phyloP scores from a whole-genome alignment of 805 yeast genomes.

The Myxozyma nipponensis region DNA sequence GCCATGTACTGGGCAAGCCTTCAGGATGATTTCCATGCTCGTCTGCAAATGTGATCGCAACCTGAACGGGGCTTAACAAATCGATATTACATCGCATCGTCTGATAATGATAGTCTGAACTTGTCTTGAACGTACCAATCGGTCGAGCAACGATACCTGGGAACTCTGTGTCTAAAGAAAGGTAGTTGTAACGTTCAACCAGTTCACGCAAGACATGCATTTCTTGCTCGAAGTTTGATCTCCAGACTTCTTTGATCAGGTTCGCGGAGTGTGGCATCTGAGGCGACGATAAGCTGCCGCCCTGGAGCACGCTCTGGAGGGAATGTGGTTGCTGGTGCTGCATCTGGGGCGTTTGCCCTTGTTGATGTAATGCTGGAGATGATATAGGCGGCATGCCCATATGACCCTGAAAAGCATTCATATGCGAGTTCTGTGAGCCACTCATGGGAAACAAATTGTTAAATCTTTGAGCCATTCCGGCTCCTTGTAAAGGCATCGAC shows the following conservation, averaged over 20 bases:
- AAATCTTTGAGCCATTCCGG: constrained; percentile 7
- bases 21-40: constrained; percentile 66
- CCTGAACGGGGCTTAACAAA: constrained; percentile 76
- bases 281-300: constrained; percentile 20
- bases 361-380: constrained; percentile 8
- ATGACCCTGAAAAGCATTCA: constrained; percentile 3
- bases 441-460: constrained; percentile 5
- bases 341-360: constrained; percentile 26
- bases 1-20: constrained; percentile 79
- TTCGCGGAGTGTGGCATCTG: constrained; percentile 15
- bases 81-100: constrained; percentile 91
- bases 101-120: constrained; percentile 92
- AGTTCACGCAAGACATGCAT: constrained; percentile 40
- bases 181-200: constrained; percentile 39
- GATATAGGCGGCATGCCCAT: constrained; percentile 3
- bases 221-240: constrained; percentile 41
- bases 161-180: constrained; percentile 71
- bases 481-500: constrained; percentile 7
- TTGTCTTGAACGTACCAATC: constrained; percentile 84
- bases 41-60: constrained; percentile 74
- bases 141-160: constrained; percentile 97
- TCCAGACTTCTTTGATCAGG: constrained; percentile 41
- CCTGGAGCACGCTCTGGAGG: constrained; percentile 20
- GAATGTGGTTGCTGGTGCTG: constrained; percentile 23
- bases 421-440: background rate